Evolutionary conservation across 2,329 filamentous ascomycete species (phyloP).

Genomic region (Rhinocladiella mackenziei): DNA sequence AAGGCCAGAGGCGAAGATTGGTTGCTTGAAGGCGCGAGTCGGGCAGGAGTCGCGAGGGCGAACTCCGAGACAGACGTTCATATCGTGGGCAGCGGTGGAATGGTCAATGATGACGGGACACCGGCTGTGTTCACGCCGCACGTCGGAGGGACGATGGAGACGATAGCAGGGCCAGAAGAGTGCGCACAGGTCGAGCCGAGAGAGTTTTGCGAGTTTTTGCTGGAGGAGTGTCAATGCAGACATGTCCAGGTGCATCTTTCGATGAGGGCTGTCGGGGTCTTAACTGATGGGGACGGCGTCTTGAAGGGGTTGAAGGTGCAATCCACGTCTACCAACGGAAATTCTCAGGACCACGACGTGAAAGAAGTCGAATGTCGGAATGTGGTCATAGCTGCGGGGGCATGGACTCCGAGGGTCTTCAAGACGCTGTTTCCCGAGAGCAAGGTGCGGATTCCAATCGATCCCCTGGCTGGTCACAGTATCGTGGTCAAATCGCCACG

Average conservation of each 20-base stretch:
- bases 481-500: conserved; percentile 61
- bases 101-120: conserved; percentile 35
- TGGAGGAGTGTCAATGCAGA: conserved; percentile 52
- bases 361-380: conserved; percentile 59
- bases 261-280: conserved; percentile 52
- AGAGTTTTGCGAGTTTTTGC: conserved; percentile 61
- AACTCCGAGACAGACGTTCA: conserved; percentile 16
- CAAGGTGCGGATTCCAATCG: conserved; percentile 52
- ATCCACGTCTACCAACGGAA: conserved; percentile 34
- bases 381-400: conserved; percentile 64
- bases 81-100: conserved; percentile 26
- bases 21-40: conserved; percentile 61
- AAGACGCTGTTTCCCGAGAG: conserved; percentile 59
- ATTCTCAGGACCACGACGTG: too few species aligned
- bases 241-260: conserved; percentile 67
- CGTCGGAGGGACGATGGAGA: conserved; percentile 55
- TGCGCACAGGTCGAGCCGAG: conserved; percentile 67
- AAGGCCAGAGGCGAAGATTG: conserved; percentile 58
- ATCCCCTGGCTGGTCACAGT: conserved; percentile 66
- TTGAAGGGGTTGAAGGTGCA: conserved; percentile 45
- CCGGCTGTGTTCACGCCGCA: conserved; percentile 59
- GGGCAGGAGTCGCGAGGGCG: conserved; percentile 50
- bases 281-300: conserved; percentile 48
- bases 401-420: conserved; percentile 68
- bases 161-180: conserved; percentile 58